These are phyloP conservation scores for Elsinoe fawcettii DNA, from an alignment of 2,329 filamentous ascomycete species.

Conservation along the genomic window DNA sequence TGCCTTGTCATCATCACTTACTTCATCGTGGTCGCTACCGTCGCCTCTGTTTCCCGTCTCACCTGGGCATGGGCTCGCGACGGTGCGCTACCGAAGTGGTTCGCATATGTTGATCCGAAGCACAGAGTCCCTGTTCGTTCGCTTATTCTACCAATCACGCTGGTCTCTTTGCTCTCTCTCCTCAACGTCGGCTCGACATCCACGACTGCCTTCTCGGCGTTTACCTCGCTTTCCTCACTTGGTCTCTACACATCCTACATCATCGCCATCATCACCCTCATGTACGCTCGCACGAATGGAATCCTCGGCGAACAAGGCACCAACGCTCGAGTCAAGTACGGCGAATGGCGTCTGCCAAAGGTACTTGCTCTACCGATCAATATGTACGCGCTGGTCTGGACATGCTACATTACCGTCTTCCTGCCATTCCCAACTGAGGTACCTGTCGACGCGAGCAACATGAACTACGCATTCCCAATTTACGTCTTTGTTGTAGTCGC, in stretches of 20 bases:
- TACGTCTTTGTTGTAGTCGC: conserved; percentile 21
- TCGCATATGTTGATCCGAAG: conserved; percentile 21
- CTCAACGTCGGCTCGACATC: conserved; percentile 21
- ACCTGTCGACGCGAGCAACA: conserved; percentile 21
- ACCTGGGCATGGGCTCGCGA: conserved; percentile 25
- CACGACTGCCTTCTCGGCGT: conserved; percentile 20
- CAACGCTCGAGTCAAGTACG: conserved; percentile 14
- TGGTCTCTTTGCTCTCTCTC: conserved; percentile 21
- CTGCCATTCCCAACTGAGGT: conserved; percentile 23
- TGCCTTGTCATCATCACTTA: conserved; percentile 19
- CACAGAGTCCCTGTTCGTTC: conserved; percentile 22
- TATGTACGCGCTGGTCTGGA: conserved; percentile 22
- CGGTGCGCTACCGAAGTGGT: conserved; percentile 21
- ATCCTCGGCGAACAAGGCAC: conserved; percentile 2
- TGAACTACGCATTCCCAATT: conserved; percentile 25
- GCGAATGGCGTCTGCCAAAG: conserved; percentile 21
- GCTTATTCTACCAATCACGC: conserved; percentile 20
- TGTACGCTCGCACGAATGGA: conserved; percentile 15
- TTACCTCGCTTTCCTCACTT: conserved; percentile 22
- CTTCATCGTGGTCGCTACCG: conserved; percentile 19
- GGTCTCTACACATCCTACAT: conserved; percentile 24
- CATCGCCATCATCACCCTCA: conserved; percentile 21
- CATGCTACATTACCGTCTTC: conserved; percentile 22
- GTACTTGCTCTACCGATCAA: conserved; percentile 21
- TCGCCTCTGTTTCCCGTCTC: conserved; percentile 22